Evolutionary conservation across 306 rosid species (phyloP), one percentile per base, ranked within the genome.

Genomic region (Herpetospermum pedunculosum): DNA sequence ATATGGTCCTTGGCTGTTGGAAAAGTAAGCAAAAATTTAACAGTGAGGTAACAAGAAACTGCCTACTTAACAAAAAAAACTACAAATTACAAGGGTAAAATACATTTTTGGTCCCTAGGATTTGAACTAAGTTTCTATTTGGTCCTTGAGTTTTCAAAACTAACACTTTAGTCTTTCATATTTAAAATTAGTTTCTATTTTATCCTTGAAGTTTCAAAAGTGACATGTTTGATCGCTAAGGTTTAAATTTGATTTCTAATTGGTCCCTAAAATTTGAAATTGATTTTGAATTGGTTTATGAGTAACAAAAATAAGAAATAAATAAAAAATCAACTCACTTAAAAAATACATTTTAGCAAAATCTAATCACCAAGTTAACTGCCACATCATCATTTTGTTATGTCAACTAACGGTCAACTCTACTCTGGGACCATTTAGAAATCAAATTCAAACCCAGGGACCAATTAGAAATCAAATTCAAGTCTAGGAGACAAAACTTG

Each of bases 1-100:
- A 78, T 75, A 79, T 21, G 75, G 64, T 90, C 96, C 77, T 52
- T 52, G 83, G 80, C 97, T 92, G 97, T 80, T 77, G 48, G 41
- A 41, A 40, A 67, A 6, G 19, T 12, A 41, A 23, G 34, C 19
- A 67, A 23, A 40, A 29, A 65, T 21, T 40, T 11, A 21, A 13
- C 70, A 21, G 6, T 40, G 34, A 65, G 32, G 32, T 16, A 63
- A 8, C 14, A 4, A 64, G 8, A 34, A 29, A 62, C 28, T 64
- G 30, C 32, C 49, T 9, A 1, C 30, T 34, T 8, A 8, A n/a
- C 44, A n/a, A n/a, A n/a, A 62, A n/a, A n/a, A n/a, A n/a, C n/a
- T n/a, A n/a, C n/a, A n/a, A 53, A 26, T 0, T 21, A 9, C 59
- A 7, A 47, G 14, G 13, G 8, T 18, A 47, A 16, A n/a, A n/a